Conservation (phyloP, 495 filamentous ascomycete species). For the Penicillium parvum region DNA sequence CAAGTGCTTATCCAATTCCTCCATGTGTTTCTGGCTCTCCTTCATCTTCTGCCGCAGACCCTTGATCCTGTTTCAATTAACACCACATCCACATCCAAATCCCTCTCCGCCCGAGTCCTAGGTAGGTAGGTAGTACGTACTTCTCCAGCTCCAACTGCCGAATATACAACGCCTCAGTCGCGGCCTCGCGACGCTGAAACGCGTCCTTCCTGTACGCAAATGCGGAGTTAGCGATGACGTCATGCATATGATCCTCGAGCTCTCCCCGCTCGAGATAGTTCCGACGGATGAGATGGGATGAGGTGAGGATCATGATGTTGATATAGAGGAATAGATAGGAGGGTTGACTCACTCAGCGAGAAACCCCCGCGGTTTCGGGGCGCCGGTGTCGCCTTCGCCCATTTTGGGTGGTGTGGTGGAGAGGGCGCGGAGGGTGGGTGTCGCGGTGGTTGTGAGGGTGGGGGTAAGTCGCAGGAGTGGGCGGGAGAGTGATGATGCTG, state of each 20-base stretch:
- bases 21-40: constrained; percentile 68
- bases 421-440: constrained; percentile 43
- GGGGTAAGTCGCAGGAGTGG: constrained; percentile 6
- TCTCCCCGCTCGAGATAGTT: too few species aligned
- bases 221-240: constrained; percentile 17
- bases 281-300: too few species aligned
- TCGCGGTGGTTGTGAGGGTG: constrained; percentile 1
- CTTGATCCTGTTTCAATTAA: constrained; percentile 38
- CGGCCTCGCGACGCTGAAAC: constrained; percentile 81
- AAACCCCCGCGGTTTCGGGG: constrained; percentile 45
- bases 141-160: constrained; percentile 73
- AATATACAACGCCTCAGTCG: constrained; percentile 73
- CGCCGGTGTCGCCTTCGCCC: constrained; percentile 58
- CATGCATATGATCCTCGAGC: too few species aligned
- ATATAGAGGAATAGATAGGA: background rate
- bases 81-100: background rate
- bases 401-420: constrained; percentile 53
- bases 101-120: too few species aligned
- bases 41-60: constrained; percentile 64
- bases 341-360: constrained; percentile 34
- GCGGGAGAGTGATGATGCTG: too few species aligned
- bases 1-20: constrained; percentile 77
- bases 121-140: too few species aligned
- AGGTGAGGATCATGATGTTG: too few species aligned
- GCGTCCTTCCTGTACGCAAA: constrained; percentile 56